phyloP scores from a whole-genome alignment of 768 basidiomycete species.

The Amanita brunnescens region DNA sequence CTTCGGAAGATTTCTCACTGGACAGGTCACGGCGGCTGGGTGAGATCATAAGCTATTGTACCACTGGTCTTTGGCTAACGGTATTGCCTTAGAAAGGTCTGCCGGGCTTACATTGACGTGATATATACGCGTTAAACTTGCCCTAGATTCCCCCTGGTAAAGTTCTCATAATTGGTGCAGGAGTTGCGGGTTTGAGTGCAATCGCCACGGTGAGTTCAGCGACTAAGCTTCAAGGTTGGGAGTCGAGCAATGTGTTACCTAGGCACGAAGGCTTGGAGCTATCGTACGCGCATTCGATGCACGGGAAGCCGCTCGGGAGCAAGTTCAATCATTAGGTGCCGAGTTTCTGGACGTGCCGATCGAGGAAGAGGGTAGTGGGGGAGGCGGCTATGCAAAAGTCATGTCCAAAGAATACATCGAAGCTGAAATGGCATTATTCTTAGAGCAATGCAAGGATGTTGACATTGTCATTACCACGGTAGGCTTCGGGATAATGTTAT shows the following conservation, averaged over 20 bases:
- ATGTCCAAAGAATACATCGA: slow-evolving; percentile 89
- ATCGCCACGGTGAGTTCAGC: slow-evolving; percentile 61
- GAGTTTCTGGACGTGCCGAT: slow-evolving; percentile 82
- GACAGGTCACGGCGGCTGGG: slow-evolving; percentile 89
- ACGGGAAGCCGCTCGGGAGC: slow-evolving; percentile 76
- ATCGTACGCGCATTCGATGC: slow-evolving; percentile 88
- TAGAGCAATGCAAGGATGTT: slow-evolving; percentile 83
- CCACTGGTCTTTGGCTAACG: slow-evolving; percentile 13
- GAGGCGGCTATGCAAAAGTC: slow-evolving; percentile 81
- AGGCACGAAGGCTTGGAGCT: slow-evolving; percentile 79
- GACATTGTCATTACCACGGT: slow-evolving; percentile 86
- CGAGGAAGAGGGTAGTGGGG: slow-evolving; percentile 74
- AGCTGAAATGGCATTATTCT: slow-evolving; percentile 82
- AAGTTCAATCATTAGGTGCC: slow-evolving; percentile 83
- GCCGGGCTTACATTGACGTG: background rate
- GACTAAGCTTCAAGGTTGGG: background rate
- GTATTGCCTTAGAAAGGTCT: background rate
- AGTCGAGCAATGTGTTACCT: background rate
- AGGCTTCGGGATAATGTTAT: slow-evolving; percentile 13
- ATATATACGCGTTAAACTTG: slow-evolving; percentile 2
- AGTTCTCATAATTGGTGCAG: slow-evolving; percentile 81
- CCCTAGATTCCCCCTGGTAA: slow-evolving; percentile 76
- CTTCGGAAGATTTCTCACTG: slow-evolving; percentile 84
- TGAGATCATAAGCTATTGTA: slow-evolving; percentile 28
- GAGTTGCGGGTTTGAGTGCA: slow-evolving; percentile 83